phyloP scores from a whole-genome alignment of 495 filamentous ascomycete species.

The Penicillium maclennaniae region DNA sequence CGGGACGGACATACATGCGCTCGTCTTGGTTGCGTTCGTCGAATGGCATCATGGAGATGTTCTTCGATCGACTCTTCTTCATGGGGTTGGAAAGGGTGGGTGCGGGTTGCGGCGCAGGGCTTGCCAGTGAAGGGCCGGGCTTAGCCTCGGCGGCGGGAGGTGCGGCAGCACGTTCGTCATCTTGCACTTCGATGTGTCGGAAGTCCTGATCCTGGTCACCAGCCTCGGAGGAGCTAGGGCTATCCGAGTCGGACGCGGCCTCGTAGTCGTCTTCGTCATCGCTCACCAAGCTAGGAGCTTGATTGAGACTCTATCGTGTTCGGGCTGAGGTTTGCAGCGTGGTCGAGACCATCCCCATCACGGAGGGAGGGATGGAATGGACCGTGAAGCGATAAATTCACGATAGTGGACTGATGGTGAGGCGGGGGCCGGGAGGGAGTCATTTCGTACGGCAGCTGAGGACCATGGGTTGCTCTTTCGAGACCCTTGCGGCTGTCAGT shows the following conservation, averaged over 20 bases:
- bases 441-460: slow-evolving; percentile 19
- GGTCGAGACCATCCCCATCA: slow-evolving; percentile 50
- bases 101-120: slow-evolving; percentile 28
- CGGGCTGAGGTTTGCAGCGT: slow-evolving; percentile 64
- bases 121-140: slow-evolving; percentile 34
- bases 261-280: slow-evolving; percentile 77
- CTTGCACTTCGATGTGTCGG: slow-evolving; percentile 52
- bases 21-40: slow-evolving; percentile 30
- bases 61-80: slow-evolving; percentile 38
- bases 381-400: slow-evolving; percentile 20
- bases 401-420: slow-evolving; percentile 33
- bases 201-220: slow-evolving; percentile 46
- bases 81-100: slow-evolving; percentile 43
- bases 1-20: slow-evolving; percentile 47
- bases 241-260: slow-evolving; percentile 49
- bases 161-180: slow-evolving; percentile 40
- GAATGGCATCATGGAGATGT: slow-evolving; percentile 44
- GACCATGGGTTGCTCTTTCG: slow-evolving; percentile 25
- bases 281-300: slow-evolving; percentile 79
- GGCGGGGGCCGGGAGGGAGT: slow-evolving; percentile 32
- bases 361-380: slow-evolving; percentile 28
- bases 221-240: slow-evolving; percentile 41
- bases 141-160: slow-evolving; percentile 34
- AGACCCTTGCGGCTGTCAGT: slow-evolving; percentile 55
- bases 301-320: slow-evolving; percentile 74